Base-by-base conservation (phyloP, 1,139 yeast genomes). In the Yamadazyma songkhlaensis region DNA sequence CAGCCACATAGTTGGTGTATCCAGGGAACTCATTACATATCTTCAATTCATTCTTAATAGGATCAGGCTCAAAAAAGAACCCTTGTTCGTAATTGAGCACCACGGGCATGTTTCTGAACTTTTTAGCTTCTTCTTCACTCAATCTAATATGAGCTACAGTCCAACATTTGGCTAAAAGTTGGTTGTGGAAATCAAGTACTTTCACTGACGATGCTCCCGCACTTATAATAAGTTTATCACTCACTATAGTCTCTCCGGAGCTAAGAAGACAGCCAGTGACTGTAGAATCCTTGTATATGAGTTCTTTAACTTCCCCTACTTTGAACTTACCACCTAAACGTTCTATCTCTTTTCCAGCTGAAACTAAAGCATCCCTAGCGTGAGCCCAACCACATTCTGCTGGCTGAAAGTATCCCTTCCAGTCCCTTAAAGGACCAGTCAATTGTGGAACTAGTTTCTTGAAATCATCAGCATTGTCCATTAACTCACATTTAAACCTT, bases 131-230 rank as follows among this genome's bases (percentile, higher is more conserved):
- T 28, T 57, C 58, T 3, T 49, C 49, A 0, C 60, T 50, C n/a
- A 69, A 41, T 39, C 56, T 48, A 11, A 68, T 61, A 42, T 68
- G 74, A 1, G 67, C 69, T 13, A 68, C 54, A 29, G 68, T 61
- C 42, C 62, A 52, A n/a, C 72, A 67, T 22, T 38, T 35, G 27
- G 42, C 39, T 13, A 30, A 29, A 9, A 40, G 37, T 37, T 65
- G 71, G 9, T 51, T 49, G 20, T 55, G 38, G 33, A 64, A 57
- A 36, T 67, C 60, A 17, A 64, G 37, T 11, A 65, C 31, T 26
- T 46, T 49, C 12, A 57, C 54, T 1, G 70, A 59, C 12, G 54
- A 47, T 1, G 72, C 69, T 25, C 72, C 73, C 17, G 64, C 55
- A 25, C 62, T 47, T 9, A 67, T 44, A 15, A 67, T 45, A 11